Percentiles rank a stretch among this genome's conserved stretches.
These are phyloP conservation scores for Apiospora arundinis DNA, from an alignment of 2,329 filamentous ascomycete species.

Conservation along the genomic window DNA sequence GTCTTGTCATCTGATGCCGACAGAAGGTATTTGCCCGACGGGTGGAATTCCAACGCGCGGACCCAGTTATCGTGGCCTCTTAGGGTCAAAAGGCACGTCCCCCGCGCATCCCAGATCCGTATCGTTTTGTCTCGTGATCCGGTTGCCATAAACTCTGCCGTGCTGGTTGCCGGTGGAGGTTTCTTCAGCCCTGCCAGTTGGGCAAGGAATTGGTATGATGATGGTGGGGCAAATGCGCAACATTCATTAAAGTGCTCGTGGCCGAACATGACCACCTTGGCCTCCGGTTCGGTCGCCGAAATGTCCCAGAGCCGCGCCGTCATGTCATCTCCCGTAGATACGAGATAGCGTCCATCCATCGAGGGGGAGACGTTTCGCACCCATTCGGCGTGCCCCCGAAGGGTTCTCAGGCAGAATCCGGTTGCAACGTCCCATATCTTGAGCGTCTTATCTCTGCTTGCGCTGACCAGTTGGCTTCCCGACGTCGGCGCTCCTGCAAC, in stretches of 20 bases:
- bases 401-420: slow-evolving; percentile 90
- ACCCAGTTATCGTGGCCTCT: slow-evolving; percentile 96
- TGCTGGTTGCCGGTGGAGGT: slow-evolving; percentile 73
- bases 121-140: slow-evolving; percentile 91
- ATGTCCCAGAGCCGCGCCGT: slow-evolving; percentile 87
- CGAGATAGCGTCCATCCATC: slow-evolving; percentile 79
- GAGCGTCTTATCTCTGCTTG: slow-evolving; percentile 83
- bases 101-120: slow-evolving; percentile 85
- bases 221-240: slow-evolving; percentile 81
- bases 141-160: slow-evolving; percentile 88
- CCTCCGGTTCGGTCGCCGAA: slow-evolving; percentile 69
- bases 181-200: slow-evolving; percentile 83
- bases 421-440: slow-evolving; percentile 93
- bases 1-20: slow-evolving; percentile 91
- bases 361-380: slow-evolving; percentile 88
- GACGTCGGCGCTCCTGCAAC: slow-evolving; percentile 79
- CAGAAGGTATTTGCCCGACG: slow-evolving; percentile 87
- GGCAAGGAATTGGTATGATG: slow-evolving; percentile 79
- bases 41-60: slow-evolving; percentile 84
- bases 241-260: slow-evolving; percentile 90
- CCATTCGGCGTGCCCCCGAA: slow-evolving; percentile 86
- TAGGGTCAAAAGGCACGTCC: slow-evolving; percentile 83
- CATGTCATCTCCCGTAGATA: slow-evolving; percentile 84
- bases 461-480: slow-evolving; percentile 84
- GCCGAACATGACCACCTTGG: slow-evolving; percentile 80